A percentile compares a stretch with the other conserved stretches of the same genome.
These are phyloP conservation scores for Epichloe amarillans DNA, from an alignment of 2,329 filamentous ascomycete species.

Conservation along the genomic window DNA sequence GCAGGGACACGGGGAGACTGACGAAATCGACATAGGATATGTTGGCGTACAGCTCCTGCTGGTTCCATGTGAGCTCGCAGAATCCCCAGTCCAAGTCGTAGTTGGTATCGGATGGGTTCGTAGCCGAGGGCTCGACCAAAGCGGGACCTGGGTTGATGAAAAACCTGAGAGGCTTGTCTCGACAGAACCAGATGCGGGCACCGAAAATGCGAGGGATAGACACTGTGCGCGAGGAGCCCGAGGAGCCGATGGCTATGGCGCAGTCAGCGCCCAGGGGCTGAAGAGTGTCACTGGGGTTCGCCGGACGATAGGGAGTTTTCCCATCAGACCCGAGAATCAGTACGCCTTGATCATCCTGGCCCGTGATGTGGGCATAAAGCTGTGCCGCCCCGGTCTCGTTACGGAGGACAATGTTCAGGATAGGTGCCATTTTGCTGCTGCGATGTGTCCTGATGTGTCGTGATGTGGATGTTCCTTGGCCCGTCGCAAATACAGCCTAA, in stretches of 20 bases:
- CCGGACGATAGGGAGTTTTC: conserved; percentile 49
- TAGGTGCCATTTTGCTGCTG: conserved; percentile 7
- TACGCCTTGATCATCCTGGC: conserved; percentile 41
- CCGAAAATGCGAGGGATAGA: conserved; percentile 58
- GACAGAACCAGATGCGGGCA: conserved; percentile 59
- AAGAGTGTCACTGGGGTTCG: conserved; percentile 38
- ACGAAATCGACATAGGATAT: conserved; percentile 70
- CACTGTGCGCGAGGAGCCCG: conserved; percentile 45
- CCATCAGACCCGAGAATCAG: conserved; percentile 55
- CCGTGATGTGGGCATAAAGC: conserved; percentile 57
- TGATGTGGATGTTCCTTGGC: too few species aligned
- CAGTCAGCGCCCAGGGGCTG: conserved; percentile 41
- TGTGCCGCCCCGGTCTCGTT: conserved; percentile 50
- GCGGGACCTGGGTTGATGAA: conserved; percentile 57
- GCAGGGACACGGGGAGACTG: conserved; percentile 45
- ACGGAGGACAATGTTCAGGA: conserved; percentile 44
- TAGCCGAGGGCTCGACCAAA: conserved; percentile 61
- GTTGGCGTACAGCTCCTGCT: conserved; percentile 48
- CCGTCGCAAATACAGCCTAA: too few species aligned
- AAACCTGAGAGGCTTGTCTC: conserved; percentile 49
- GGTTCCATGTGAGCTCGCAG: conserved; percentile 56
- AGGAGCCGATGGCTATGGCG: conserved; percentile 48
- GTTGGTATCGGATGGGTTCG: conserved; percentile 51
- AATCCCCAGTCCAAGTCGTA: conserved; percentile 51
- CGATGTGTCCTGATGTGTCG: not conserved